These are phyloP conservation scores for Thamnidium elegans DNA, from an alignment of 192 early-diverging fungal species.

Conservation along the genomic window DNA sequence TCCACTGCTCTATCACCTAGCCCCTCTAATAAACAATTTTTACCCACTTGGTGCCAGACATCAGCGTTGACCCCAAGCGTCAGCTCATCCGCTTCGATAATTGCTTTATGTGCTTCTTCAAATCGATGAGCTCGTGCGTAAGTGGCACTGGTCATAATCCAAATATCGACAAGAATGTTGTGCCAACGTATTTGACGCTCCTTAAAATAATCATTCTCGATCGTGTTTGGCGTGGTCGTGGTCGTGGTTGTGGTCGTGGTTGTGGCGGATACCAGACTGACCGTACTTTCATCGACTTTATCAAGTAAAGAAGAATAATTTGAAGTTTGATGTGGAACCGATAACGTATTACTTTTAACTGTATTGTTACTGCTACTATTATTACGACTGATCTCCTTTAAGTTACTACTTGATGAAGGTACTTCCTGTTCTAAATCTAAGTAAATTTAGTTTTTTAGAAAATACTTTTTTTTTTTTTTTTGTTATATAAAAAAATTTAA, in stretches of 20 bases:
- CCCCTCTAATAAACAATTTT: constrained; percentile 47
- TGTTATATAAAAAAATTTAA: neutral
- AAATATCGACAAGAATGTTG: constrained; percentile 51
- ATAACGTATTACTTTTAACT: neutral
- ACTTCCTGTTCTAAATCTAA: too few relatives aligned
- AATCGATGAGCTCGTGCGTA: neutral
- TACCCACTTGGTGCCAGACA: constrained; percentile 40
- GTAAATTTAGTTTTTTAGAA: too few relatives aligned
- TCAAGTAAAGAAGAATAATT: neutral
- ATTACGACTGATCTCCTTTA: too few relatives aligned
- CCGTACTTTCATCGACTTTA: neutral
- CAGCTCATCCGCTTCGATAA: neutral
- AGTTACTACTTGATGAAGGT: too few relatives aligned
- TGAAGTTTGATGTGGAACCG: neutral
- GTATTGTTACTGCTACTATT: too few relatives aligned
- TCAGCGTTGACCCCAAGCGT: neutral
- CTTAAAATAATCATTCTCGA: neutral
- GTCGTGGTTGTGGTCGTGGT: neutral
- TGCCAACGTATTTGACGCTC: neutral
- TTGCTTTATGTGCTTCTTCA: constrained; percentile 6
- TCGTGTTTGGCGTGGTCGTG: neutral
- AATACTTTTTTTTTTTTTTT: too few relatives aligned
- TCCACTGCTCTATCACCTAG: constrained; percentile 9
- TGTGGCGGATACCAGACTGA: neutral
- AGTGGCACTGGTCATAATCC: constrained; percentile 25